These are phyloP conservation scores for Metschnikowia cerradonensis DNA, from an alignment of 805 yeast genomes.

Conservation along the genomic window DNA sequence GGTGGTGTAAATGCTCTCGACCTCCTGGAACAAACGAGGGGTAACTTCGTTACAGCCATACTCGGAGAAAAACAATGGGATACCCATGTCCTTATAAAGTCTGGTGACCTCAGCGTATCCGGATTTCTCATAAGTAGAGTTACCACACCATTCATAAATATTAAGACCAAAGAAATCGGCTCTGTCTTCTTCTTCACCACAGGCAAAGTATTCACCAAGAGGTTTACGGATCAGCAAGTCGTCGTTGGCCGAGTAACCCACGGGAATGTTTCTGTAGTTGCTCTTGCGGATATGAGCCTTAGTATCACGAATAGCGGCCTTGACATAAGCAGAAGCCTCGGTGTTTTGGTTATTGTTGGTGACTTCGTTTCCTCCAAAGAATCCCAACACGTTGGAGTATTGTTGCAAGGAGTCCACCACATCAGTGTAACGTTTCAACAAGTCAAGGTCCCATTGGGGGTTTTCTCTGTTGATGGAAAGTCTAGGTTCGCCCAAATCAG, in stretches of 20 bases:
- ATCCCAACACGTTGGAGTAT: slow-evolving; percentile 72
- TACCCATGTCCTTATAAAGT: slow-evolving; percentile 59
- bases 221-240: slow-evolving; percentile 61
- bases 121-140: slow-evolving; percentile 51
- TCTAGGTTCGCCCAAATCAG: slow-evolving; percentile 78
- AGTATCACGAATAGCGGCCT: slow-evolving; percentile 78
- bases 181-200: slow-evolving; percentile 60
- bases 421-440: slow-evolving; percentile 62
- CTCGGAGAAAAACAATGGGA: slow-evolving; percentile 78
- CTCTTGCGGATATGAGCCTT: slow-evolving; percentile 58
- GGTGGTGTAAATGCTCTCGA: slow-evolving; percentile 55
- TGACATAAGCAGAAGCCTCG: slow-evolving; percentile 74
- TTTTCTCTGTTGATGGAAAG: slow-evolving; percentile 55
- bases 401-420: slow-evolving; percentile 67
- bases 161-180: slow-evolving; percentile 86
- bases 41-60: slow-evolving; percentile 70
- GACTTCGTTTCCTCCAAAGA: slow-evolving; percentile 86
- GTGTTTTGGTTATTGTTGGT: slow-evolving; percentile 64
- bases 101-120: slow-evolving; percentile 66
- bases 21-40: slow-evolving; percentile 74
- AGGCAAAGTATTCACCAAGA: slow-evolving; percentile 71
- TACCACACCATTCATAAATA: slow-evolving; percentile 89
- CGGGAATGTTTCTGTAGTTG: slow-evolving; percentile 67
- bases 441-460: slow-evolving; percentile 62
- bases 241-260: slow-evolving; percentile 81